phyloP scores from a whole-genome alignment of 2,329 filamentous ascomycete genomes.

The Scytalidium lignicola region DNA sequence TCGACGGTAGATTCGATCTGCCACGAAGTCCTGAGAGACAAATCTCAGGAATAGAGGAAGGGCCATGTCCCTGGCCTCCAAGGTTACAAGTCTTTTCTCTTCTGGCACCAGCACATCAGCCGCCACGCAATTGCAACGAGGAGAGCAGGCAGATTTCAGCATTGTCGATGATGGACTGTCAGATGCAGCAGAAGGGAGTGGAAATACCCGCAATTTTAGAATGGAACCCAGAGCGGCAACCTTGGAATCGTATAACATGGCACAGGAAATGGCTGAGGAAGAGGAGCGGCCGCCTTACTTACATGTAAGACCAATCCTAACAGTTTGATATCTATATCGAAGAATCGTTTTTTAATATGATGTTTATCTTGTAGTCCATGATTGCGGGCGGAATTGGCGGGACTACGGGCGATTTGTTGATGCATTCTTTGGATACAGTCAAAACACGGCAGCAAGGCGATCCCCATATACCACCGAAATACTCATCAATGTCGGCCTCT shows the following conservation, averaged over 20 bases:
- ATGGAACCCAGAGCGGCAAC: constrained; percentile 15
- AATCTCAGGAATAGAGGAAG: constrained; percentile 18
- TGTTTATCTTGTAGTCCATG: constrained; percentile 64
- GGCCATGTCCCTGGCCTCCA: constrained; percentile 55
- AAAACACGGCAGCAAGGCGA: constrained; percentile 98
- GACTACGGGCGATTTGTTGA: constrained; percentile 90
- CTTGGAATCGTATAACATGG: constrained; percentile 20
- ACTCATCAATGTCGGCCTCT: constrained; percentile 82
- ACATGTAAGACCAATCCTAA: constrained; percentile 46
- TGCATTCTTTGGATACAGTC: constrained; percentile 98
- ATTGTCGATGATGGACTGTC: constrained; percentile 32
- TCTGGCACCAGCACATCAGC: constrained; percentile 22
- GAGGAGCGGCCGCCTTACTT: constrained; percentile 56
- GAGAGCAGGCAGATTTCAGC: constrained; percentile 15
- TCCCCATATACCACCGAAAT: constrained; percentile 86
- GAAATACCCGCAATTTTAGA: constrained; percentile 25
- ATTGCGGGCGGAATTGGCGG: constrained; percentile 90
- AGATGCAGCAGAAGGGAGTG: constrained; percentile 16
- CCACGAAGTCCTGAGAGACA: not conserved
- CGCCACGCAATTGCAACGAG: constrained; percentile 16
- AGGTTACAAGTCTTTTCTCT: constrained; percentile 47
- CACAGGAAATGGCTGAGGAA: constrained; percentile 35
- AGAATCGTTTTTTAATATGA: constrained; percentile 6
- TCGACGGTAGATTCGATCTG: not conserved
- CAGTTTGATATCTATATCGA: constrained; percentile 12